Evolutionary conservation across 768 basidiomycete genomes (phyloP).

Genomic region (Xerocomellus amylosporus): DNA sequence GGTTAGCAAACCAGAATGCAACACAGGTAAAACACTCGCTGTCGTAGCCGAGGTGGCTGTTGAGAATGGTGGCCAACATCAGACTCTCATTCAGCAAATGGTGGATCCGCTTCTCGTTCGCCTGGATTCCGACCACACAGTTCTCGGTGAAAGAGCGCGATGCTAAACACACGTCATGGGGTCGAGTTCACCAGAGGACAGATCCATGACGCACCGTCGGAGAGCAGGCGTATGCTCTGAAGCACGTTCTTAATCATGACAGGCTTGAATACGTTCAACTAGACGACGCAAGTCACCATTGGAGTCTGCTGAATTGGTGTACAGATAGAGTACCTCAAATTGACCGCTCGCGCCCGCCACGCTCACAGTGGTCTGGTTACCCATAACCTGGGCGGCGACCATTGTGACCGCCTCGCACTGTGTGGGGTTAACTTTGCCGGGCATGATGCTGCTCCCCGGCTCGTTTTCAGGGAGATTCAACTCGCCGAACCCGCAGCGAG

Average conservation of each 20-base stretch:
- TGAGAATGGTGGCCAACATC: constrained; percentile 97
- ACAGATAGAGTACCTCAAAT: constrained; percentile 72
- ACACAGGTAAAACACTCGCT: constrained; percentile 55
- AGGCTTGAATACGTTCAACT: constrained; percentile 99
- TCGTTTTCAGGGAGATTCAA: constrained; percentile 95
- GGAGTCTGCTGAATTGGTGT: constrained; percentile 2
- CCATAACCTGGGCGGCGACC: constrained; percentile 98
- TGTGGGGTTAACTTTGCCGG: constrained; percentile 99
- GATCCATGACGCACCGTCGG: constrained; percentile 64
- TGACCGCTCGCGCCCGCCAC: constrained; percentile 94
- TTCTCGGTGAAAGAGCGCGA: constrained; percentile 95
- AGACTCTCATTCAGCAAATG: constrained; percentile 89
- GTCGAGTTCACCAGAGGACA: not conserved
- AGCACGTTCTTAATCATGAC: constrained; percentile 98
- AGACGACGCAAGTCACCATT: constrained; percentile 6
- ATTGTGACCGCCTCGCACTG: constrained; percentile 99
- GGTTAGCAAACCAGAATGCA: constrained; percentile 8
- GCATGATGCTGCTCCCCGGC: constrained; percentile 99
- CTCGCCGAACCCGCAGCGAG: constrained; percentile 96
- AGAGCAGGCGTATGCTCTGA: constrained; percentile 89
- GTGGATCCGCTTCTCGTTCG: constrained; percentile 92
- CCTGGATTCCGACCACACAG: constrained; percentile 93
- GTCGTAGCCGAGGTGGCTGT: constrained; percentile 95
- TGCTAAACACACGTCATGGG: constrained; percentile 40
- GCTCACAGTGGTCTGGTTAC: constrained; percentile 91